A percentile compares a stretch with the other conserved stretches of the same genome.
phyloP scores from a whole-genome alignment of 441 rosid species.

The Arabidopsis lyrata region DNA sequence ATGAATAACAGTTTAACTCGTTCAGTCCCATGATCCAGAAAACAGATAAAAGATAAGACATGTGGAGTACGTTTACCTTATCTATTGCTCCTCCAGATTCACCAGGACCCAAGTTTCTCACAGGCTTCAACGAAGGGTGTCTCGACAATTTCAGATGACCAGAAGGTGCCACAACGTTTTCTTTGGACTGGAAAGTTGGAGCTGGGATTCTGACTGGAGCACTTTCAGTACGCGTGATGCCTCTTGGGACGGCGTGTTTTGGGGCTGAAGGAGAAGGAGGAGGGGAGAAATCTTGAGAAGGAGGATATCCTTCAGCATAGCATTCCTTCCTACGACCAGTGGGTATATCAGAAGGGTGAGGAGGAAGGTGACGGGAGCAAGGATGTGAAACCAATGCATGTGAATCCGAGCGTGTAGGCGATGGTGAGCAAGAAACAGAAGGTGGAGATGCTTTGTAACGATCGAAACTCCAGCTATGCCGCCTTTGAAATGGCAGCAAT shows the following conservation, averaged over 20 bases:
- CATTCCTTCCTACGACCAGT: slow-evolving; percentile 53
- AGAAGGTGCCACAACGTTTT: slow-evolving; percentile 59
- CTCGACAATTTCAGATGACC: slow-evolving; percentile 57
- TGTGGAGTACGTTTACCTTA: slow-evolving; percentile 62
- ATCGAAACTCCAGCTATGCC: slow-evolving; percentile 92
- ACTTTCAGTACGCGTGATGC: slow-evolving; percentile 73
- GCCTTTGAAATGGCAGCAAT: slow-evolving; percentile 75
- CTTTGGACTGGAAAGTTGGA: slow-evolving; percentile 56
- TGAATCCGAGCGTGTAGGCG: slow-evolving; percentile 80
- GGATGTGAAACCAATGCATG: slow-evolving; percentile 64
- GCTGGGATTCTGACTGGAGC: slow-evolving; percentile 80
- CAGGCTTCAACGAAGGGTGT: slow-evolving; percentile 51
- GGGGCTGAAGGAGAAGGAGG: slow-evolving; percentile 84
- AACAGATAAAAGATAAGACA: slow-evolving; percentile 15
- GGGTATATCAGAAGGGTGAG: slow-evolving; percentile 61
- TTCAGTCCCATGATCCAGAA: slow-evolving; percentile 8
- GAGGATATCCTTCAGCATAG: slow-evolving; percentile 64
- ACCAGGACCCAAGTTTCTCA: slow-evolving; percentile 47
- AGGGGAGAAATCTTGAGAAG: slow-evolving; percentile 73
- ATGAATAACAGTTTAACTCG: slow-evolving; percentile 12
- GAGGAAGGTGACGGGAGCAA: slow-evolving; percentile 59
- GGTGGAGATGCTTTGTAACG: slow-evolving; percentile 72
- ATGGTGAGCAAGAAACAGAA: slow-evolving; percentile 74
- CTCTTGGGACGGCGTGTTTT: slow-evolving; percentile 49
- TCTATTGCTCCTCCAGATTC: slow-evolving; percentile 57